phyloP scores from a whole-genome alignment of 2,329 filamentous ascomycete genomes.

The Chaetomium strumarium region DNA sequence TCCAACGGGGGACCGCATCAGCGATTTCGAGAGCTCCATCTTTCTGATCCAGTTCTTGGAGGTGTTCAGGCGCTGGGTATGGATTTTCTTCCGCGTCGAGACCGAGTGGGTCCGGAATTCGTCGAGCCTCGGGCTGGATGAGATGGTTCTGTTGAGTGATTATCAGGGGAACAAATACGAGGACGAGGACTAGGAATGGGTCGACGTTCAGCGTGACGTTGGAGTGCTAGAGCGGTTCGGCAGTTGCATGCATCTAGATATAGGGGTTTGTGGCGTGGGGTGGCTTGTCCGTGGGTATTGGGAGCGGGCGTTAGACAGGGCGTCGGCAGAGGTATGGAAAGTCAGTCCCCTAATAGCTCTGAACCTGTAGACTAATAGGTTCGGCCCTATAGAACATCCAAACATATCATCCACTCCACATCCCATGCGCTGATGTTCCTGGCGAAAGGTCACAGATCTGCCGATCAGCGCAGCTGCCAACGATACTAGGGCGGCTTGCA shows the following conservation, averaged over 20 bases:
- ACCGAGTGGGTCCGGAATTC: constrained; percentile 74
- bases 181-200: constrained; percentile 40
- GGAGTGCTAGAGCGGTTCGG: background rate
- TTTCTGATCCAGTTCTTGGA: constrained; percentile 85
- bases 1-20: constrained; percentile 73
- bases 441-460: too few species aligned
- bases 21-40: constrained; percentile 81
- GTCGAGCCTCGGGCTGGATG: constrained; percentile 54
- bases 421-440: too few species aligned
- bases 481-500: too few species aligned
- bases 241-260: background rate
- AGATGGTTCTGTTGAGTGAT: constrained; percentile 65
- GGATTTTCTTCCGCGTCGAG: constrained; percentile 95
- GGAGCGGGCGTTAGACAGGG: constrained; percentile 1
- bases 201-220: constrained; percentile 2
- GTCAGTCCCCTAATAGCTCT: background rate
- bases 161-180: constrained; percentile 60
- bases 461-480: too few species aligned
- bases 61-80: constrained; percentile 84
- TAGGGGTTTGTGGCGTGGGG: background rate
- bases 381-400: background rate
- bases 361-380: constrained; percentile 2
- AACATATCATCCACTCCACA: too few species aligned
- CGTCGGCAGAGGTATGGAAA: constrained; percentile 1
- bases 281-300: background rate